These are phyloP conservation scores for Alternaria angustiovoidea DNA, from an alignment of 2,329 filamentous ascomycete genomes.

Conservation along the genomic window DNA sequence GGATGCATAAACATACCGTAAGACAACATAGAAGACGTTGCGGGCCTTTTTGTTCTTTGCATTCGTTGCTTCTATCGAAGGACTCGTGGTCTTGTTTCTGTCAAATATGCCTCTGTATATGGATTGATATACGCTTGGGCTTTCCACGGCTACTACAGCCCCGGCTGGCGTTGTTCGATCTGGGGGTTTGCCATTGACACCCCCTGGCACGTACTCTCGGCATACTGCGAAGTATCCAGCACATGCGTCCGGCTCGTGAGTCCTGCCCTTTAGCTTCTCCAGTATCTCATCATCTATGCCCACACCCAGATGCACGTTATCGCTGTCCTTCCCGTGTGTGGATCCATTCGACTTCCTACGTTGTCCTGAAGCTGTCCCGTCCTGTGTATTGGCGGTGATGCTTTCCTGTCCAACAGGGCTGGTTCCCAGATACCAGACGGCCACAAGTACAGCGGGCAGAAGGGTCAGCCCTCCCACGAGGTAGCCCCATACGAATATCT, in stretches of 20 bases:
- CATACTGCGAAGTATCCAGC: constrained; percentile 96
- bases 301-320: constrained; percentile 24
- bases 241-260: constrained; percentile 77
- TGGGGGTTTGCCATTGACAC: constrained; percentile 90
- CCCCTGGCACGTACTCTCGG: constrained; percentile 88
- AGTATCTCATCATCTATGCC: constrained; percentile 35
- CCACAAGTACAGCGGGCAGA: constrained; percentile 24
- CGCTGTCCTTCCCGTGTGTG: constrained; percentile 17
- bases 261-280: constrained; percentile 32
- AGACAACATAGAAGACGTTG: constrained; percentile 92
- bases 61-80: constrained; percentile 63
- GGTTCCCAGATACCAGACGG: constrained; percentile 33
- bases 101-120: constrained; percentile 98
- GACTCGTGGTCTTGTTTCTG: constrained; percentile 67
- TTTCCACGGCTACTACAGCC: constrained; percentile 78
- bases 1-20: constrained; percentile 67
- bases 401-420: constrained; percentile 20
- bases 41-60: constrained; percentile 68
- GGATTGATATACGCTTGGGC: constrained; percentile 94
- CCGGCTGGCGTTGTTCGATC: constrained; percentile 84
- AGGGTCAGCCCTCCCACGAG: constrained; percentile 35
- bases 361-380: background rate
- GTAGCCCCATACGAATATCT: constrained; percentile 39
- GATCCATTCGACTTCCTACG: constrained; percentile 25
- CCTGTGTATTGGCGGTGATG: background rate